phyloP scores from a whole-genome alignment of 2,329 filamentous ascomycete genomes.

The Microcera coccophila region DNA sequence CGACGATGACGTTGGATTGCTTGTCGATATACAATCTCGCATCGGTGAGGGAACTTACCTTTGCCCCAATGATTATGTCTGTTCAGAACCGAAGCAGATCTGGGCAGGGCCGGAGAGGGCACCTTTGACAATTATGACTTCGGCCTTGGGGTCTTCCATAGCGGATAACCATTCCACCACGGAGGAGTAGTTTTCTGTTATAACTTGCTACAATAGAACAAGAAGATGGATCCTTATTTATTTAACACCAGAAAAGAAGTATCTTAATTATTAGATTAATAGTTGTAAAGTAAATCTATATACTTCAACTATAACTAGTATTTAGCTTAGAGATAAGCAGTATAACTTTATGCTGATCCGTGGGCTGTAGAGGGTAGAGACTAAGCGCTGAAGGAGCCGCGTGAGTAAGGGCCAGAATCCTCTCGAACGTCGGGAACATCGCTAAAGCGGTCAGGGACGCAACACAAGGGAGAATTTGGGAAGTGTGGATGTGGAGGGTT shows the following conservation, averaged over 20 bases:
- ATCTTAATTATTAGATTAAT: too few species aligned
- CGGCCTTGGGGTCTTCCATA: too few species aligned
- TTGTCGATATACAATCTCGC: slow-evolving; percentile 51
- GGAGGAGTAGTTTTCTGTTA: too few species aligned
- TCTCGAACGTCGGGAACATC: slow-evolving; percentile 22
- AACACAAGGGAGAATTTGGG: slow-evolving; percentile 16
- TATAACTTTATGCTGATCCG: too few species aligned
- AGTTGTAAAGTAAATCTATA: too few species aligned
- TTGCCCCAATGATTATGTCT: slow-evolving; percentile 43
- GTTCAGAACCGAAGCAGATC: slow-evolving; percentile 42
- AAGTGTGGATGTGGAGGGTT: slow-evolving; percentile 15
- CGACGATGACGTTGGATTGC: slow-evolving; percentile 58
- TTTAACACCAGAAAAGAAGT: too few species aligned
- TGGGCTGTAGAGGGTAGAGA: too few species aligned
- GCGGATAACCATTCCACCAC: too few species aligned
- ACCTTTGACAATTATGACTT: slow-evolving; percentile 41
- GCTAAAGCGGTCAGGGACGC: slow-evolving; percentile 31
- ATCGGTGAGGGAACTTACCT: slow-evolving; percentile 38
- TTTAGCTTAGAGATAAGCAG: too few species aligned
- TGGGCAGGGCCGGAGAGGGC: slow-evolving; percentile 38
- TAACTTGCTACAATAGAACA: too few species aligned
- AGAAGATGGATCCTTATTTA: too few species aligned
- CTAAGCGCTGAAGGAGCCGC: slow-evolving; percentile 15
- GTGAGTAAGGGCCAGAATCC: slow-evolving; percentile 28
- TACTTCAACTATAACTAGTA: too few species aligned